These are phyloP conservation scores for Hypoxylon crocopeplum DNA, from an alignment of 495 filamentous ascomycete genomes.

Conservation along the genomic window DNA sequence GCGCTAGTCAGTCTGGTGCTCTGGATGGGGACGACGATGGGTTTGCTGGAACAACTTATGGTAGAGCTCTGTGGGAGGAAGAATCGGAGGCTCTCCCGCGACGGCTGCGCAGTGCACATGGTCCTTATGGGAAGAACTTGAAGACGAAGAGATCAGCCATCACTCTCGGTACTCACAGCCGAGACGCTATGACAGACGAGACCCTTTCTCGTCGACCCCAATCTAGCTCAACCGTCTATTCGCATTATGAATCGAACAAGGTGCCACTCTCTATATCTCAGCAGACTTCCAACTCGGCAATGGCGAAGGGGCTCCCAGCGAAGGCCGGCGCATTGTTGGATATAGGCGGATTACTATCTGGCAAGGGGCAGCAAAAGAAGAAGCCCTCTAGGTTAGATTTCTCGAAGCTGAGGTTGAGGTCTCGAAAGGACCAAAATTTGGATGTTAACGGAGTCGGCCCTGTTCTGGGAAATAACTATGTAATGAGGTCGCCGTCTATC, in stretches of 20 bases:
- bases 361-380: conserved; percentile 47
- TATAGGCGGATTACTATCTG: conserved; percentile 44
- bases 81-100: conserved; percentile 57
- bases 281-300: conserved; percentile 61
- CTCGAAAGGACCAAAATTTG: conserved; percentile 34
- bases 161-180: conserved; percentile 31
- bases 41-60: conserved; percentile 20
- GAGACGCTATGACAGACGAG: conserved; percentile 42
- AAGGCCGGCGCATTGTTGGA: conserved; percentile 51
- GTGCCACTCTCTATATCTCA: conserved; percentile 60
- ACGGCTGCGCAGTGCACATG: conserved; percentile 26
- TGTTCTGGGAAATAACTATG: conserved; percentile 39
- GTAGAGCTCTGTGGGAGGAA: conserved; percentile 48
- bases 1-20: conserved; percentile 36
- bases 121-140: conserved; percentile 15
- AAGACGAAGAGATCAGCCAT: conserved; percentile 29
- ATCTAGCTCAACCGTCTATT: conserved; percentile 59
- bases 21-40: conserved; percentile 23
- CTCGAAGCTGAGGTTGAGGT: conserved; percentile 46
- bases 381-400: conserved; percentile 59
- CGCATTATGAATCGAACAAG: conserved; percentile 59
- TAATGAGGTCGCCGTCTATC: conserved; percentile 50
- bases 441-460: conserved; percentile 21
- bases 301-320: conserved; percentile 58
- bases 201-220: conserved; percentile 50